Conservation (phyloP, 495 filamentous ascomycete genomes). For the Tuber melanosporum region DNA sequence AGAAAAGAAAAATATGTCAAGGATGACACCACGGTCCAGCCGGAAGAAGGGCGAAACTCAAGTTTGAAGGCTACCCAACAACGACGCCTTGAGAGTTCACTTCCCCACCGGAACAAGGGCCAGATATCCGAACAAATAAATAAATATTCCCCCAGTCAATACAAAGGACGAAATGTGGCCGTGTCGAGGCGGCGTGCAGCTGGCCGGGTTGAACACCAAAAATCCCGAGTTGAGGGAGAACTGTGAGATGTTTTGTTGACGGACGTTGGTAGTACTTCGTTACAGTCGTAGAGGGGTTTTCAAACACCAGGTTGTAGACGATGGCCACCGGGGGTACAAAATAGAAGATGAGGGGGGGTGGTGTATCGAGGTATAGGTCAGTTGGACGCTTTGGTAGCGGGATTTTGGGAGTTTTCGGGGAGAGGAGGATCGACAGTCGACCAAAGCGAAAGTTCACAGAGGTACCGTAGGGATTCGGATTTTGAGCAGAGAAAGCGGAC, state of each 20-base stretch:
- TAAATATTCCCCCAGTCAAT: conserved; percentile 24
- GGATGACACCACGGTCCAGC: conserved; percentile 42
- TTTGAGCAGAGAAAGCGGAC: conserved; percentile 23
- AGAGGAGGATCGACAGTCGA: conserved; percentile 20
- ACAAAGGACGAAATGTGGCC: conserved; percentile 15
- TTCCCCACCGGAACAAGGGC: conserved; percentile 22
- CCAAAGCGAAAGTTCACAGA: conserved; percentile 24
- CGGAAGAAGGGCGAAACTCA: conserved; percentile 38
- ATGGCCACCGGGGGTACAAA: conserved; percentile 8
- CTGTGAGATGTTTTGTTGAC: conserved; percentile 8
- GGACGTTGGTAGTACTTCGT: conserved; percentile 16
- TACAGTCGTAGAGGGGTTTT: conserved; percentile 33
- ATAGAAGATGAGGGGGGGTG: neutral
- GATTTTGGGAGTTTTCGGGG: conserved; percentile 26
- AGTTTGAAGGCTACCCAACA: conserved; percentile 27
- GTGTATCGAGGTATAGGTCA: conserved; percentile 21
- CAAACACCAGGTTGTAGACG: conserved; percentile 33
- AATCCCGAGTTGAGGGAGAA: conserved; percentile 20
- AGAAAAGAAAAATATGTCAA: conserved; percentile 23
- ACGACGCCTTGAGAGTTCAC: conserved; percentile 12
- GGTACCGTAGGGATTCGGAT: conserved; percentile 27
- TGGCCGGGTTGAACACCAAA: conserved; percentile 21
- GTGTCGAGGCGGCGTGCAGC: conserved; percentile 25
- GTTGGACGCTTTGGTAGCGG: conserved; percentile 15
- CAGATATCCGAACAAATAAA: conserved; percentile 25